A percentile compares a stretch with the other conserved stretches of the same genome.
phyloP scores from a whole-genome alignment of 495 filamentous ascomycete genomes.

The Neurospora terricola region DNA sequence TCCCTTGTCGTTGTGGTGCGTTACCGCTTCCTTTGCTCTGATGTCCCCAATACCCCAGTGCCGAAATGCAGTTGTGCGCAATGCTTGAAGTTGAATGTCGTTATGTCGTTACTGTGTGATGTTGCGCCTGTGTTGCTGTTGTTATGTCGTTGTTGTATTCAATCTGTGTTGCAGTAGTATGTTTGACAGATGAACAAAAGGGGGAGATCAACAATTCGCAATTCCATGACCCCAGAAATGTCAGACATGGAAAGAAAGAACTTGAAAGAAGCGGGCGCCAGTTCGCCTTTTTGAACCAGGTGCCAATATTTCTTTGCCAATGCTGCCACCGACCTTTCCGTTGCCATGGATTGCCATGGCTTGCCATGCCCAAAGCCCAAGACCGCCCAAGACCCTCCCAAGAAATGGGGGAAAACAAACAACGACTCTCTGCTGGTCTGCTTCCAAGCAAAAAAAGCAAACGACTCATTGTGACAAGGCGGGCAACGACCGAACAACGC shows the following conservation, averaged over 20 bases:
- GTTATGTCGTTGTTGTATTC: background rate
- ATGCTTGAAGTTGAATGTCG: background rate
- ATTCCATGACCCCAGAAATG: background rate
- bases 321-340: background rate
- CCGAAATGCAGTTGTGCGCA: background rate
- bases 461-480: background rate
- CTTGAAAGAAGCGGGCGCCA: background rate
- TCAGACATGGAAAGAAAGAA: background rate
- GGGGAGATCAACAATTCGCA: background rate
- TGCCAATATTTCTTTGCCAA: background rate
- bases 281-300: background rate
- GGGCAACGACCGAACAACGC: background rate
- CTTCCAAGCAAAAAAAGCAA: background rate
- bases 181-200: no score
- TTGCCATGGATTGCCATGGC: background rate
- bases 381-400: background rate
- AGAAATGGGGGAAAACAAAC: background rate
- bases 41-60: background rate
- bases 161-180: background rate
- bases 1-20: background rate
- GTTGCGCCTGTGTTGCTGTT: background rate
- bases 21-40: background rate
- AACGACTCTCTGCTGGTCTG: background rate
- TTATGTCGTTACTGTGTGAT: background rate
- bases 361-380: background rate